These are phyloP conservation scores for Aspergillus carbonarius DNA, from an alignment of 2,329 filamentous ascomycete genomes.

Conservation along the genomic window DNA sequence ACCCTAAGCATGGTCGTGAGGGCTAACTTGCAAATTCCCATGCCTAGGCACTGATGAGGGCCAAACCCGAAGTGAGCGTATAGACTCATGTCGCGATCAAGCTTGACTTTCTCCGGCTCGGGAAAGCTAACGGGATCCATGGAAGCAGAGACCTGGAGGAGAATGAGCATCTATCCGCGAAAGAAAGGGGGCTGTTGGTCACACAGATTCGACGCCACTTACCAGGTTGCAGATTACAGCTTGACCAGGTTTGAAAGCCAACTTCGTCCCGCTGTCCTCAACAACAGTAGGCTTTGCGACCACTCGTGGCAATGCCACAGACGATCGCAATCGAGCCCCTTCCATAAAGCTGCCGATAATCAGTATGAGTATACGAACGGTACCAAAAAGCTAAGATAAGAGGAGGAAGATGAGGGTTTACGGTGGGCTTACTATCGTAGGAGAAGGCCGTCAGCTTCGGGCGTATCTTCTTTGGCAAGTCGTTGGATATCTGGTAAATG, in stretches of 20 bases:
- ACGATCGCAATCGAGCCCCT: slow-evolving; percentile 39
- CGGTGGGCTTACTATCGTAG: slow-evolving; percentile 48
- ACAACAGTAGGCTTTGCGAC: slow-evolving; percentile 34
- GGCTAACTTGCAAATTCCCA: slow-evolving; percentile 33
- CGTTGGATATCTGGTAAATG: slow-evolving; percentile 51
- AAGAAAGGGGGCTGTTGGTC: not conserved
- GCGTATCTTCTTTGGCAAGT: slow-evolving; percentile 48
- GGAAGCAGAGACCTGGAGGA: slow-evolving; percentile 34
- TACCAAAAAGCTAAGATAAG: too few relatives aligned
- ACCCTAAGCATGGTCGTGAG: slow-evolving; percentile 43
- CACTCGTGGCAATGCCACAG: slow-evolving; percentile 38
- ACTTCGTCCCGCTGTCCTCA: slow-evolving; percentile 34
- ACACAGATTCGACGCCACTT: slow-evolving; percentile 9
- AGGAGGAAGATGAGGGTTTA: not conserved
- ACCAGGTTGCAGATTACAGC: slow-evolving; percentile 39
- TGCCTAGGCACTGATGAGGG: slow-evolving; percentile 62
- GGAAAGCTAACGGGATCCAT: slow-evolving; percentile 39
- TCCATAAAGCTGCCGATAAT: slow-evolving; percentile 38
- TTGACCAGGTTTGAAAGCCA: slow-evolving; percentile 37
- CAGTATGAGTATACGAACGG: not conserved
- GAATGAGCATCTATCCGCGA: not conserved
- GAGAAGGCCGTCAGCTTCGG: slow-evolving; percentile 49
- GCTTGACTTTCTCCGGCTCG: slow-evolving; percentile 52
- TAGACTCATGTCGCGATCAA: slow-evolving; percentile 59
- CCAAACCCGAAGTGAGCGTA: slow-evolving; percentile 67